phyloP scores from a whole-genome alignment of 208 protist genomes.

The Borovskyia barvae region DNA sequence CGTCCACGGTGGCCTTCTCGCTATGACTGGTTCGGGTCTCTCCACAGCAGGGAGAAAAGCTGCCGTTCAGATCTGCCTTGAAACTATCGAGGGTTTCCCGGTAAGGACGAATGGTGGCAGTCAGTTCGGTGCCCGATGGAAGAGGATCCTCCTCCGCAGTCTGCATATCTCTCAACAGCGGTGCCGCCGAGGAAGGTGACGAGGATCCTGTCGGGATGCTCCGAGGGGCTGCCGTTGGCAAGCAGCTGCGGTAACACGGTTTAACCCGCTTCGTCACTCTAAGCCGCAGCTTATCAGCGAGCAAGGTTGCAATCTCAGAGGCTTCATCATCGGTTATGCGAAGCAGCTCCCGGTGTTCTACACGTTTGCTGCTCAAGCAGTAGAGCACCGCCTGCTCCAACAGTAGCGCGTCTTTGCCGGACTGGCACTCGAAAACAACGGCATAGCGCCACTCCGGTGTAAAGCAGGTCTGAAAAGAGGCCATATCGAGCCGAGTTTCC shows the following conservation, averaged over 20 bases:
- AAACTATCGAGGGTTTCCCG: neutral
- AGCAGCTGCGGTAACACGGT: slow-evolving; percentile 11
- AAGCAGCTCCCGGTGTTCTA: slow-evolving; percentile 62
- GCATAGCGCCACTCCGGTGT: slow-evolving; percentile 74
- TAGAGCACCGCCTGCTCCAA: slow-evolving; percentile 76
- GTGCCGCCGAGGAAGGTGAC: neutral
- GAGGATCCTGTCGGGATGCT: neutral
- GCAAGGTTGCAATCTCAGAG: slow-evolving; percentile 19
- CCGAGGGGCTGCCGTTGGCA: neutral
- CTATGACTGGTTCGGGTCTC: too few relatives aligned
- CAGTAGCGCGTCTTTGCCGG: slow-evolving; percentile 53
- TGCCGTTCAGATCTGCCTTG: neutral
- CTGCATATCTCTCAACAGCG: too few relatives aligned
- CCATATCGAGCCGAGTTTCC: slow-evolving; percentile 61
- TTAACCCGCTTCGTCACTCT: slow-evolving; percentile 14
- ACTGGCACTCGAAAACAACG: slow-evolving; percentile 52
- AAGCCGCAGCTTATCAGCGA: slow-evolving; percentile 42
- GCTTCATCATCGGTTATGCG: slow-evolving; percentile 36
- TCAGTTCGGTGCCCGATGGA: too few relatives aligned
- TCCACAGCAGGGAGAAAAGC: neutral
- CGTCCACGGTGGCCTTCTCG: neutral
- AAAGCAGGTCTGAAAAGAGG: slow-evolving; percentile 76
- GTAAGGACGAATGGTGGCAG: slow-evolving; percentile 2
- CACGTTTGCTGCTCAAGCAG: slow-evolving; percentile 42
- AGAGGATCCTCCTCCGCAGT: too few relatives aligned